phyloP scores from a whole-genome alignment of 257 asterid species.

The Primulina huaijiensis region DNA sequence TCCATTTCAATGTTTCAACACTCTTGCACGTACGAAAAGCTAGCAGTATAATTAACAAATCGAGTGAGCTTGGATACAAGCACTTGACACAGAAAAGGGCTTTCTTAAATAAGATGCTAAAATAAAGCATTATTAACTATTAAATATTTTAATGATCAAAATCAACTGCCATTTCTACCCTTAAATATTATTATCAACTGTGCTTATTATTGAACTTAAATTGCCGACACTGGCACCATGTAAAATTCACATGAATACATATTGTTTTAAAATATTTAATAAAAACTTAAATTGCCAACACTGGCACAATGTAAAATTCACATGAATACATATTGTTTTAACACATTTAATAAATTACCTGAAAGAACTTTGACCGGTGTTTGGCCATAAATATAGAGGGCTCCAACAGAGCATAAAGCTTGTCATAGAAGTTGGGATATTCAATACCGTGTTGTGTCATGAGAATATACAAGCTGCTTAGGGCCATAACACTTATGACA shows the following conservation, averaged over 20 bases:
- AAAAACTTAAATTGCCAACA: slow-evolving; percentile 12
- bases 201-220: neutral
- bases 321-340: slow-evolving; percentile 2
- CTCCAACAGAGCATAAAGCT: slow-evolving; percentile 82
- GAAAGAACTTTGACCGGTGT: slow-evolving; percentile 80
- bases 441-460: slow-evolving; percentile 96
- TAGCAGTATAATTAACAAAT: too few relatives aligned
- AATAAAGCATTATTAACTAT: too few relatives aligned
- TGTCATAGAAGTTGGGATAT: slow-evolving; percentile 84
- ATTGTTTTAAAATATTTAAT: neutral
- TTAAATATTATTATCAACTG: too few relatives aligned
- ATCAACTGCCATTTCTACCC: too few relatives aligned
- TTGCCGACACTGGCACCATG: slow-evolving; percentile 10
- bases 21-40: too few relatives aligned
- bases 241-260: slow-evolving; percentile 1
- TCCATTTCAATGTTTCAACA: too few relatives aligned
- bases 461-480: slow-evolving; percentile 78
- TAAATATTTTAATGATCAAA: too few relatives aligned
- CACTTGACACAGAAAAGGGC: too few relatives aligned
- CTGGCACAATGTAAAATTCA: neutral
- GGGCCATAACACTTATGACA: slow-evolving; percentile 94
- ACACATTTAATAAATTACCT: slow-evolving; percentile 38
- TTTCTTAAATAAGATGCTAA: too few relatives aligned
- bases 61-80: too few relatives aligned
- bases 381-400: slow-evolving; percentile 87